Conservation (phyloP, 2,329 filamentous ascomycete species). For the Aspergillus clavatus region DNA sequence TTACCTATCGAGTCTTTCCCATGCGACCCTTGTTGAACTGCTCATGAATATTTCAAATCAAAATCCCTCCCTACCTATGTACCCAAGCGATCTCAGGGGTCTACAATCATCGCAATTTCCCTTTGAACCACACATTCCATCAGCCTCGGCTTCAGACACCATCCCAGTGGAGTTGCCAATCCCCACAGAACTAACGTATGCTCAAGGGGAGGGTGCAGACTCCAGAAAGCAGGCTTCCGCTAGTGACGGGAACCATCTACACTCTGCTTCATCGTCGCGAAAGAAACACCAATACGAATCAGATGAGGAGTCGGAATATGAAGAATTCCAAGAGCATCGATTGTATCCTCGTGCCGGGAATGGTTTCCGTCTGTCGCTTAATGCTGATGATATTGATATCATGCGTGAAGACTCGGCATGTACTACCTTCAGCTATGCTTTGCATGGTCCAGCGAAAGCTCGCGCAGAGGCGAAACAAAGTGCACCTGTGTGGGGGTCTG, state of each 20-base stretch:
- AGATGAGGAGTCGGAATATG: conserved; percentile 37
- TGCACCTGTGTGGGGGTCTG: conserved; percentile 12
- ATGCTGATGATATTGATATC: conserved; percentile 58
- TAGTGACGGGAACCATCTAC: not conserved
- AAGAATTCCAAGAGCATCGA: conserved; percentile 51
- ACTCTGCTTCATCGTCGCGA: conserved; percentile 2
- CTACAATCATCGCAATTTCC: conserved; percentile 22
- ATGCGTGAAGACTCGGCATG: conserved; percentile 56
- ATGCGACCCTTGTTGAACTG: conserved; percentile 59
- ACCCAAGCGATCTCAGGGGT: conserved; percentile 41
- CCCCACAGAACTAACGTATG: not conserved
- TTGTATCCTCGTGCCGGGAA: conserved; percentile 61
- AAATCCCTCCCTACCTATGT: conserved; percentile 63
- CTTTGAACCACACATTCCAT: conserved; percentile 8
- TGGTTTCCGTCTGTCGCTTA: conserved; percentile 54
- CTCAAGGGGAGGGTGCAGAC: not conserved
- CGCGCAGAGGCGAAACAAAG: conserved; percentile 11
- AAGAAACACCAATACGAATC: conserved; percentile 26
- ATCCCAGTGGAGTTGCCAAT: conserved; percentile 7
- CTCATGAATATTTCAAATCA: conserved; percentile 58
- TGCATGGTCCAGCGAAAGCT: conserved; percentile 25
- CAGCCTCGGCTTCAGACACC: conserved; percentile 1
- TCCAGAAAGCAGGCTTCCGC: not conserved
- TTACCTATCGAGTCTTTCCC: conserved; percentile 60
- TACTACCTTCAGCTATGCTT: conserved; percentile 52